Percentiles rank a stretch among this genome's conserved stretches.
These are phyloP conservation scores for Cryptosporidium viatorum DNA, from an alignment of 169 alveolate species.

Conservation along the genomic window DNA sequence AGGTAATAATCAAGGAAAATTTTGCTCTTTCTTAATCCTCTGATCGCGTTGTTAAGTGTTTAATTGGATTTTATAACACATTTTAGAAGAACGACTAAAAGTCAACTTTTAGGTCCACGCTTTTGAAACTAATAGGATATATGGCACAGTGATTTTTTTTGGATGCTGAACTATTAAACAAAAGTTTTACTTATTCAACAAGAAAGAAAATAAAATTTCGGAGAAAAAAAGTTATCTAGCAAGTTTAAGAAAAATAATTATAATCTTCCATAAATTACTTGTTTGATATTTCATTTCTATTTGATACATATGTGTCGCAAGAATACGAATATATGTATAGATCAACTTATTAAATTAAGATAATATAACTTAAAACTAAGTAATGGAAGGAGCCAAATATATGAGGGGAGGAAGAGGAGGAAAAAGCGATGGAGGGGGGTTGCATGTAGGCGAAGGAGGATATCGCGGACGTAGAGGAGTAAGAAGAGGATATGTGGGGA, in stretches of 20 bases:
- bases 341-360: not conserved
- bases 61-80: not conserved
- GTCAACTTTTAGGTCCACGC: not conserved
- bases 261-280: not conserved
- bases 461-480: not conserved
- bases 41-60: not conserved
- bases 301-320: not conserved
- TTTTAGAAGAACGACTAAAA: not conserved
- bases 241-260: not conserved
- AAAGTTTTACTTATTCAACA: not conserved
- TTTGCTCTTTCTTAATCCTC: not conserved
- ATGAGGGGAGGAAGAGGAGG: conserved; percentile 11
- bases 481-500: not conserved
- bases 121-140: not conserved
- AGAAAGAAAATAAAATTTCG: not conserved
- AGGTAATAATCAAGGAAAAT: not conserved
- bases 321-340: not conserved
- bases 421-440: not conserved
- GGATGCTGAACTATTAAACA: not conserved
- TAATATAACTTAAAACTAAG: not conserved
- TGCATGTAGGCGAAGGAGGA: not conserved
- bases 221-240: not conserved
- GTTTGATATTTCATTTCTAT: not conserved
- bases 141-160: not conserved
- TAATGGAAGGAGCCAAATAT: conserved; percentile 9